Base-by-base conservation (phyloP, 345 rosid species). In the Hirschfeldia incana region DNA sequence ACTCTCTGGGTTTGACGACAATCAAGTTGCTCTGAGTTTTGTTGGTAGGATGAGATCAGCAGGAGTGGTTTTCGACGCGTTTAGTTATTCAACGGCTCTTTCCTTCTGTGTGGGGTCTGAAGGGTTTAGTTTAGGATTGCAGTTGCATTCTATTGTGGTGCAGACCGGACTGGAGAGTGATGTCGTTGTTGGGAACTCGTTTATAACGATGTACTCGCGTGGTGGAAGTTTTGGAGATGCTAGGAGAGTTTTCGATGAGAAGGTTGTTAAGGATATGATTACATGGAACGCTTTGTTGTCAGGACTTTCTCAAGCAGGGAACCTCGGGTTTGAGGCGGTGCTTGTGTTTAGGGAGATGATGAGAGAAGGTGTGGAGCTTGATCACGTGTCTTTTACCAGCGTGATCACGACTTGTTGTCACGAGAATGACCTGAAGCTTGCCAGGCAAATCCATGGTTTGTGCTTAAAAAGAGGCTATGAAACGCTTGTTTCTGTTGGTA, bases 271-370 rank as follows among this genome's bases (percentile, higher is more conserved):
- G 74, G 98, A 94, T 86, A 83, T 80, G 77, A 90, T 91, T 81
- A 88, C 98, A 0, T 94, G 98, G 98, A 91, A 88, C 82, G 90
- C 98, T 17, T 85, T 94, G 55, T 65, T 94, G 57, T 92, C 95
- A 1, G 98, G 98, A 49, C 90, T 89, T 77, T 83, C 88, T 51
- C 94, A 91, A 79, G 95, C 83, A 69, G 91, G 86, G 15, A 74
- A 28, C 71, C 73, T 76, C 10, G 95, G 92, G 49, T 34, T 61
- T 4, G 95, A 92, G 82, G 91, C 95, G 0, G 84, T 84, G 80
- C 37, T 9, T 63, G 73, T 83, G 16, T 92, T 94, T 74, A 61
- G 85, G 72, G 87, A 84, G 55, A 92, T 92, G 94, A 76, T 83
- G 79, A 80, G 85, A 69, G 80, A 58, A 85, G 90, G 92, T 37